Conservation (phyloP, 164 flowering plant species). For the Houttuynia cordata region DNA sequence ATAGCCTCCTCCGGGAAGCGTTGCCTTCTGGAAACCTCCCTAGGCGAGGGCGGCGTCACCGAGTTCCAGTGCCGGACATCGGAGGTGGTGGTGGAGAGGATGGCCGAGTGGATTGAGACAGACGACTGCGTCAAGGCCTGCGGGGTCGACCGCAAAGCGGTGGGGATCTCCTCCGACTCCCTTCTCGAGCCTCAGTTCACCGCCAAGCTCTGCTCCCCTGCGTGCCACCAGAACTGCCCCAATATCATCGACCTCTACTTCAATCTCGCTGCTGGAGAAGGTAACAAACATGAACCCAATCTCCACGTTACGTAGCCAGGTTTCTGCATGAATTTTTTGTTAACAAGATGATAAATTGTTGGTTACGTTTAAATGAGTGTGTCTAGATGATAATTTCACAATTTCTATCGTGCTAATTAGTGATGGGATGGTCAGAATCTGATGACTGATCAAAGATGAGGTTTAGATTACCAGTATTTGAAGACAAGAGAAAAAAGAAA, state of each 20-base stretch:
- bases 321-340: background rate
- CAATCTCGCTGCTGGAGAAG: conserved; percentile 85
- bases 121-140: conserved; percentile 61
- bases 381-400: too few relatives aligned
- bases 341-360: too few relatives aligned
- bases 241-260: conserved; percentile 79
- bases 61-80: conserved; percentile 65
- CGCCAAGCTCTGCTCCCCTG: conserved; percentile 7
- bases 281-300: conserved; percentile 14
- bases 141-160: conserved; percentile 54
- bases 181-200: conserved; percentile 55
- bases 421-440: too few relatives aligned
- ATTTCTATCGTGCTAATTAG: too few relatives aligned
- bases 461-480: too few relatives aligned
- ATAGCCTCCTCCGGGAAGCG: conserved; percentile 66
- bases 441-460: too few relatives aligned
- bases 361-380: background rate
- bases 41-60: conserved; percentile 14
- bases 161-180: conserved; percentile 77
- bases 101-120: conserved; percentile 49
- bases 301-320: background rate
- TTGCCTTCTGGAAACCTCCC: conserved; percentile 51
- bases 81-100: conserved; percentile 48
- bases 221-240: conserved; percentile 57
- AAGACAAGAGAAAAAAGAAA: too few relatives aligned